These are phyloP conservation scores for Planoprotostelium fungivorum DNA, from an alignment of 78 protist genomes.

Conservation along the genomic window DNA sequence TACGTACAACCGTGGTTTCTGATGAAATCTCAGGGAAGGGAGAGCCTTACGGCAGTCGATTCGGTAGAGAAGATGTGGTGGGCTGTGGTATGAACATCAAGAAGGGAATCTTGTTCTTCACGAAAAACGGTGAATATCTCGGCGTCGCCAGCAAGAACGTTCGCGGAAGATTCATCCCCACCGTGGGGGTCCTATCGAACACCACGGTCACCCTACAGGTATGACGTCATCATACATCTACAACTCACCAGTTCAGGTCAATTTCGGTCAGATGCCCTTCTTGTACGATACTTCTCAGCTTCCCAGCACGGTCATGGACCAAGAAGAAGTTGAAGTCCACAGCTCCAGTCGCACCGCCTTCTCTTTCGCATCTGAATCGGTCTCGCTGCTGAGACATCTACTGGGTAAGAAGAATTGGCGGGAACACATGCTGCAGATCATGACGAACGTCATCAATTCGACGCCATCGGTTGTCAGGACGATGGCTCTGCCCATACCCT, in stretches of 20 bases:
- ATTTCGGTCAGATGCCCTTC: conserved; percentile 57
- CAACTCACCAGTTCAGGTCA: not conserved
- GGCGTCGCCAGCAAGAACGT: conserved; percentile 59
- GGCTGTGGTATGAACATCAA: conserved; percentile 56
- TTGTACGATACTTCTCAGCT: conserved; percentile 27
- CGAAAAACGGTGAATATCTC: conserved; percentile 57
- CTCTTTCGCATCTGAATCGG: conserved; percentile 34
- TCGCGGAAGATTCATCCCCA: conserved; percentile 45
- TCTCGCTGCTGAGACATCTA: conserved; percentile 27
- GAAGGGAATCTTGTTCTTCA: conserved; percentile 51
- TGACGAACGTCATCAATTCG: not conserved
- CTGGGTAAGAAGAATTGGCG: not conserved
- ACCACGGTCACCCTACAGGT: conserved; percentile 8
- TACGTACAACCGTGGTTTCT: not conserved
- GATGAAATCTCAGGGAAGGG: not conserved
- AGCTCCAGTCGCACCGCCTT: conserved; percentile 22
- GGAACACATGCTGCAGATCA: not conserved
- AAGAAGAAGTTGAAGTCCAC: not conserved
- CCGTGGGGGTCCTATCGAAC: conserved; percentile 11
- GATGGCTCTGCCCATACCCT: not conserved
- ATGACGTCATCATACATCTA: not conserved
- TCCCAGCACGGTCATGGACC: not conserved
- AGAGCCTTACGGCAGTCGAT: conserved; percentile 16
- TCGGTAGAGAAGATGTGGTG: conserved; percentile 36
- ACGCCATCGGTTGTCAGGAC: not conserved